Conservation (phyloP, 78 protist species). For the Andalucia godoyi region DNA sequence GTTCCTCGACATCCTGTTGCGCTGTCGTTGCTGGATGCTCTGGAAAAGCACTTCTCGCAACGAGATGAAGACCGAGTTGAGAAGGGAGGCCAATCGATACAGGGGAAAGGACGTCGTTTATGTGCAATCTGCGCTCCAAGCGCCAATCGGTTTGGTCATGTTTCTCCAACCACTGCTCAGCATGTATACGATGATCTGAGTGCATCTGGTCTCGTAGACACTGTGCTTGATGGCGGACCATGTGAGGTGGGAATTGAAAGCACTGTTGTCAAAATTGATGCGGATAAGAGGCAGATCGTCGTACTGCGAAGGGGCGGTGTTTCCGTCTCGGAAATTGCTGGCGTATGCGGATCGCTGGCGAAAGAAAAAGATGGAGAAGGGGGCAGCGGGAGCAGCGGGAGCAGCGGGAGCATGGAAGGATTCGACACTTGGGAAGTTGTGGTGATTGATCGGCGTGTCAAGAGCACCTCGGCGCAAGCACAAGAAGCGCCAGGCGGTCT, state of each 20-base stretch:
- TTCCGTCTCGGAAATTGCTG: background rate
- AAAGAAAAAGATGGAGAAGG: background rate
- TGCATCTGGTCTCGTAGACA: background rate
- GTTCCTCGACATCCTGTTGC: slow-evolving; percentile 53
- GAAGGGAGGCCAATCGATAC: too few species aligned
- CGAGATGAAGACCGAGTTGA: too few species aligned
- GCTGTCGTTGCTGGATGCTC: background rate
- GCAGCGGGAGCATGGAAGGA: slow-evolving; percentile 8
- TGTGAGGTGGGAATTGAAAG: slow-evolving; percentile 35
- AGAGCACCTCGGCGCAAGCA: background rate
- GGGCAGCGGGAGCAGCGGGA: background rate
- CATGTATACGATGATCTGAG: slow-evolving; percentile 39
- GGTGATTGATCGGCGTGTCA: background rate
- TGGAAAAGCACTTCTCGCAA: too few species aligned
- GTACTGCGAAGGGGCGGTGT: slow-evolving; percentile 27
- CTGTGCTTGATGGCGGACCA: background rate
- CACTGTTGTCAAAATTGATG: slow-evolving; percentile 18
- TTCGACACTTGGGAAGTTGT: too few species aligned
- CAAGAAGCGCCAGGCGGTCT: slow-evolving; percentile 10
- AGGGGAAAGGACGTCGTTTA: too few species aligned
- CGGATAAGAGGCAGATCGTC: background rate
- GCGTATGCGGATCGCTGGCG: background rate
- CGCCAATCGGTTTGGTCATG: slow-evolving; percentile 56
- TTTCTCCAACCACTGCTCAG: slow-evolving; percentile 28
- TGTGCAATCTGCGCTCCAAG: slow-evolving; percentile 62